Percentiles rank a stretch among this genome's conserved stretches.
Conservation (phyloP, 208 protist genomes). For the Leptomonas pyrrhocoris region DNA sequence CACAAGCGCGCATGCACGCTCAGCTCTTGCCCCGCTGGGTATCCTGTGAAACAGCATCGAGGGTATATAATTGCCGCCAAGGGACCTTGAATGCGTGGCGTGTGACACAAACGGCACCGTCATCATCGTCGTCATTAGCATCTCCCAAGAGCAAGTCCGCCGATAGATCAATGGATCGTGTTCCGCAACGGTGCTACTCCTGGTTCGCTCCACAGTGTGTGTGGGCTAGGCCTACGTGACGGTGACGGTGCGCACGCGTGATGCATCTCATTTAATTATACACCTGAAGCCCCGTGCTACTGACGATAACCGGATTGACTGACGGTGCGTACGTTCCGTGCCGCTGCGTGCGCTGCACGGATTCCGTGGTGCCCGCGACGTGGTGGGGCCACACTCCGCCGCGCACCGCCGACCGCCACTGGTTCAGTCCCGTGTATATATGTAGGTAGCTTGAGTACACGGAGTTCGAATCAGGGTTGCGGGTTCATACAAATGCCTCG, state of each 20-base stretch:
- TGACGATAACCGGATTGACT: no score
- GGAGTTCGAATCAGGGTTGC: constrained; percentile 54
- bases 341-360: no score
- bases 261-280: no score
- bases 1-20: background rate
- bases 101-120: background rate
- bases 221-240: no score
- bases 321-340: no score
- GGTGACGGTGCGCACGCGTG: no score
- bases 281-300: no score
- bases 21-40: constrained; percentile 40
- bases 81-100: constrained; percentile 32
- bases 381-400: no score
- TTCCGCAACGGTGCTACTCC: constrained; percentile 35
- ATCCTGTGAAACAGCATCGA: constrained; percentile 42
- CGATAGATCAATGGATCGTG: constrained; percentile 28
- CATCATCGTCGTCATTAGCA: no score
- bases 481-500: constrained; percentile 68
- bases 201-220: constrained; percentile 7
- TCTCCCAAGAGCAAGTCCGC: constrained; percentile 30
- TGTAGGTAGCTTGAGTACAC: constrained; percentile 58
- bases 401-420: background rate
- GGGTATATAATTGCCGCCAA: constrained; percentile 40
- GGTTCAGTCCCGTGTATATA: constrained; percentile 48
- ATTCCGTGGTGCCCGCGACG: no score